These are phyloP conservation scores for Diplodia sapinea DNA, from an alignment of 2,329 filamentous ascomycete species.

Conservation along the genomic window DNA sequence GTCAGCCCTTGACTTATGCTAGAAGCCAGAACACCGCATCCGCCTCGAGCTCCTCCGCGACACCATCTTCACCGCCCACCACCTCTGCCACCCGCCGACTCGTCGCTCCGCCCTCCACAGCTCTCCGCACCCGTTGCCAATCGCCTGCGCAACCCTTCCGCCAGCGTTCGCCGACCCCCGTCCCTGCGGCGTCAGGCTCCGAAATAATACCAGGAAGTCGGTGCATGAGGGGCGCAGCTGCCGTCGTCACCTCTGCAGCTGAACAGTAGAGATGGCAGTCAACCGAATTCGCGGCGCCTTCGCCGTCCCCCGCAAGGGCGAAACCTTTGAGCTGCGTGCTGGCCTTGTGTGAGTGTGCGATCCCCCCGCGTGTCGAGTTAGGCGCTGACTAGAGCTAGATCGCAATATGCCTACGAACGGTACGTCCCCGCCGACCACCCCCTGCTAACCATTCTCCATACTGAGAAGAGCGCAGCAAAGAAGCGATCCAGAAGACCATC, in stretches of 20 bases:
- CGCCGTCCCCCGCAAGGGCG: constrained; percentile 89
- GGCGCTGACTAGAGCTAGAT: constrained; percentile 61
- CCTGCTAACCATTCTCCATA: constrained; percentile 33
- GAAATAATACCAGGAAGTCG: constrained; percentile 16
- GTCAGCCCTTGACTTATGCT: constrained; percentile 26
- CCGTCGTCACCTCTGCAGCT: constrained; percentile 41
- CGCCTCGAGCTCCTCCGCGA: constrained; percentile 24
- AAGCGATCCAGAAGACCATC: constrained; percentile 99
- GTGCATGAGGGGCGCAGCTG: constrained; percentile 46
- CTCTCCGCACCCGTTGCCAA: background rate
- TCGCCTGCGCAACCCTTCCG: constrained; percentile 20
- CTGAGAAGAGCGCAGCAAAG: constrained; percentile 68
- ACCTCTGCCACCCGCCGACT: constrained; percentile 6
- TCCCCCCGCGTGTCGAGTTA: background rate
- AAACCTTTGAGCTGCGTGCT: constrained; percentile 95
- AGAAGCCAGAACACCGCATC: constrained; percentile 32
- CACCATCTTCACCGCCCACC: constrained; percentile 9
- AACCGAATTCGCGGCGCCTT: constrained; percentile 96
- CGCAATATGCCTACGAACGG: constrained; percentile 98
- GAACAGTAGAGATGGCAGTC: constrained; percentile 74
- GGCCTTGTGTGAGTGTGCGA: constrained; percentile 69
- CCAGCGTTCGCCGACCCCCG: constrained; percentile 31
- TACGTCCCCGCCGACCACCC: constrained; percentile 42
- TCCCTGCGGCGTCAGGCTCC: constrained; percentile 30
- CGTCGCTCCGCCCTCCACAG: background rate